Evolutionary conservation across 2,329 filamentous ascomycete species (phyloP).

Genomic region (Xylariaceae sp.): DNA sequence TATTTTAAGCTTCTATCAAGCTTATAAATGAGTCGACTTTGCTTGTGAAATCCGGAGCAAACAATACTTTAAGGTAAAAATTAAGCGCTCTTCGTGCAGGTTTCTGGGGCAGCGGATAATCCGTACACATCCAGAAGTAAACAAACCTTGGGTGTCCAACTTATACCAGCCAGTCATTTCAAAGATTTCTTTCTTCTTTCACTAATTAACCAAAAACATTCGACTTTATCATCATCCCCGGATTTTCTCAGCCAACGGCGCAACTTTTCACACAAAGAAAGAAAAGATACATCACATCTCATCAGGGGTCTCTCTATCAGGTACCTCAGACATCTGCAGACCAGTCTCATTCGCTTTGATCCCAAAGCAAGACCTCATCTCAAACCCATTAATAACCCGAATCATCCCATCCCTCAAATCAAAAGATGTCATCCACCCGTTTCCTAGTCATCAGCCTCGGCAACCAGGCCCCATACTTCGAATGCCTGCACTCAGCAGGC

Average conservation of each 20-base stretch:
- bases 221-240: background rate
- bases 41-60: too few species aligned
- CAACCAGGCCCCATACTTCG: slow-evolving; percentile 69
- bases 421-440: slow-evolving; percentile 33
- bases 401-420: background rate
- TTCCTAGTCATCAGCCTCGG: slow-evolving; percentile 84
- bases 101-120: background rate
- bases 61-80: too few species aligned
- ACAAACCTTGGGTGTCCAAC: background rate
- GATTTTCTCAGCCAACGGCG: background rate
- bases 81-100: background rate
- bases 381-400: too few species aligned
- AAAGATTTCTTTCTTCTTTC: too few species aligned
- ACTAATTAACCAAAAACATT: background rate
- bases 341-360: too few species aligned
- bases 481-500: slow-evolving; percentile 81
- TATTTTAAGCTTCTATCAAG: too few species aligned
- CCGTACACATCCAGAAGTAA: too few species aligned
- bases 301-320: too few species aligned
- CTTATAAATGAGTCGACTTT: too few species aligned
- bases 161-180: background rate
- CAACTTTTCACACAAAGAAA: too few species aligned
- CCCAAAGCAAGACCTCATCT: background rate
- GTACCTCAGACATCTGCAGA: too few species aligned
- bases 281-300: too few species aligned